These are phyloP conservation scores for Trametes sanguinea DNA, from an alignment of 768 basidiomycete genomes.

Conservation along the genomic window DNA sequence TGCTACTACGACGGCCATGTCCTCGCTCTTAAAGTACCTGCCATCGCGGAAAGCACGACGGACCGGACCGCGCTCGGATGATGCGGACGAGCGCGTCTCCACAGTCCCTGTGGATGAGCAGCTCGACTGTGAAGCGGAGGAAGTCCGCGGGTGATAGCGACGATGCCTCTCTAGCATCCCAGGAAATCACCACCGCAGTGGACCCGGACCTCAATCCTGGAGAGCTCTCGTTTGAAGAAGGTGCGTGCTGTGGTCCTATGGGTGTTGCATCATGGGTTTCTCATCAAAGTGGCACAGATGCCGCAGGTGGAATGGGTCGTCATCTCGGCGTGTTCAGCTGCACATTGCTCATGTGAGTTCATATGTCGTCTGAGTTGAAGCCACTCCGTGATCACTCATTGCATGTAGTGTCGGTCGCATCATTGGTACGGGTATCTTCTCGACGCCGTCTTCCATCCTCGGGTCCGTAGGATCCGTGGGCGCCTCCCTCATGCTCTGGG, in stretches of 20 bases:
- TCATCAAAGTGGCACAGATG: constrained; percentile 34
- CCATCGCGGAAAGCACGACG: neutral
- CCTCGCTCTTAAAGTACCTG: constrained; percentile 4
- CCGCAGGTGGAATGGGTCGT: constrained; percentile 58
- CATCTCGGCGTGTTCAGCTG: constrained; percentile 59
- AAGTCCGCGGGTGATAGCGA: constrained; percentile 8
- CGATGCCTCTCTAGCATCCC: constrained; percentile 12
- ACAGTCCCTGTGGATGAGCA: neutral
- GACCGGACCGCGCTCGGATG: neutral
- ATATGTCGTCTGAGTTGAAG: neutral
- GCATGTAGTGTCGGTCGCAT: constrained; percentile 50
- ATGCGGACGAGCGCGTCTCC: neutral
- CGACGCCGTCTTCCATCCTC: constrained; percentile 61
- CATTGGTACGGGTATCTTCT: constrained; percentile 68
- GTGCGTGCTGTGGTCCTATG: neutral
- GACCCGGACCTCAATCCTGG: constrained; percentile 40
- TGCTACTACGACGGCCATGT: constrained; percentile 4
- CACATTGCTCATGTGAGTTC: constrained; percentile 51
- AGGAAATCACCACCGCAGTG: constrained; percentile 9
- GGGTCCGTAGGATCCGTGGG: constrained; percentile 57
- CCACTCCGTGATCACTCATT: neutral
- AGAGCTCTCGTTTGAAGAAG: constrained; percentile 51
- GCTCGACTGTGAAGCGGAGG: constrained; percentile 14
- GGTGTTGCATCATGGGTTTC: neutral
- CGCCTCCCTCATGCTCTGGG: constrained; percentile 64